Conservation (phyloP, 331 rosid genomes). For the Malus hybrid region DNA sequence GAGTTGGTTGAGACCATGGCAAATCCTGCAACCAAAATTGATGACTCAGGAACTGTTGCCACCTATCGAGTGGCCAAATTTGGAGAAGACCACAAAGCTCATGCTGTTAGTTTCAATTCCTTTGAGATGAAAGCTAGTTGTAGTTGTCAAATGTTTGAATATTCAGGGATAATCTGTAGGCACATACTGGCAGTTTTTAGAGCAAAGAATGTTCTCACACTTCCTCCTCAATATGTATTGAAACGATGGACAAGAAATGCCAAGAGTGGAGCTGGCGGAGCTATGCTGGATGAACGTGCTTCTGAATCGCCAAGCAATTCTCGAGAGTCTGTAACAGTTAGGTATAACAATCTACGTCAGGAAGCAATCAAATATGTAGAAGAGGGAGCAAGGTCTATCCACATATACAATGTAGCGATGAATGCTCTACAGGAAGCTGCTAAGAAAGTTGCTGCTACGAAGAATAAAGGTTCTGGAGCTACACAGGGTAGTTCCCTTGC, state of each 20-base stretch:
- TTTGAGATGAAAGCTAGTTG: slow-evolving; percentile 75
- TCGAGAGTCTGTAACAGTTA: slow-evolving; percentile 47
- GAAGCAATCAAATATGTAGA: slow-evolving; percentile 86
- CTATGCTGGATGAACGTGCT: slow-evolving; percentile 38
- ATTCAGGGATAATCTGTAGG: slow-evolving; percentile 85
- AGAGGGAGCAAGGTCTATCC: slow-evolving; percentile 87
- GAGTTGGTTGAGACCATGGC: slow-evolving; percentile 92
- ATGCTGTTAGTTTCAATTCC: slow-evolving; percentile 54
- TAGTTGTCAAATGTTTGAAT: slow-evolving; percentile 90
- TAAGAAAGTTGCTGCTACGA: slow-evolving; percentile 55
- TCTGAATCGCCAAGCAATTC: slow-evolving; percentile 46
- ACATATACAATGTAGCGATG: slow-evolving; percentile 67
- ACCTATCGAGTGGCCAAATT: slow-evolving; percentile 86
- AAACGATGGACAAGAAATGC: slow-evolving; percentile 90
- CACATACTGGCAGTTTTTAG: slow-evolving; percentile 81
- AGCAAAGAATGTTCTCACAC: slow-evolving; percentile 77
- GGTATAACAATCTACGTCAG: slow-evolving; percentile 67
- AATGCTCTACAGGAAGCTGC: slow-evolving; percentile 76
- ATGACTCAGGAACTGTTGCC: slow-evolving; percentile 63
- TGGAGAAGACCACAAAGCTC: slow-evolving; percentile 72
- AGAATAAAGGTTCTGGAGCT: slow-evolving; percentile 39
- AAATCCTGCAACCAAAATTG: slow-evolving; percentile 74
- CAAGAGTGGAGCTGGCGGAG: slow-evolving; percentile 52
- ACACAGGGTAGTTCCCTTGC: slow-evolving; percentile 32
- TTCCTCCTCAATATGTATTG: slow-evolving; percentile 77